Evolutionary conservation across 2,329 filamentous ascomycete species (phyloP).

Genomic region (Chrysoporthe puriensis): DNA sequence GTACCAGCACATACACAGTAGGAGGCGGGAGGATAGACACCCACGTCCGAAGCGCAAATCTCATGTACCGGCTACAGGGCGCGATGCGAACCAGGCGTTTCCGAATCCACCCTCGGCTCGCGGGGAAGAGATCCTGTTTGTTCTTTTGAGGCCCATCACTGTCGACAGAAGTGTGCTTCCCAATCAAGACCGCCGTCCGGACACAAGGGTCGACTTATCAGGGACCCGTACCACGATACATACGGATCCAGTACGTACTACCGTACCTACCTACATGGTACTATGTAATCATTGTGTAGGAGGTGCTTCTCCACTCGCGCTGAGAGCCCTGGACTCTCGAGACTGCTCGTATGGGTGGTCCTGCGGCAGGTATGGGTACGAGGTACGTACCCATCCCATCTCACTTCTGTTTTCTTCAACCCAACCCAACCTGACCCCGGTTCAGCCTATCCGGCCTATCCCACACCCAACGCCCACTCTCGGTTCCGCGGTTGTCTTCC

Average conservation of each 20-base stretch:
- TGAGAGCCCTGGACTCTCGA: neutral
- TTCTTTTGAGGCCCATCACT: conserved; percentile 10
- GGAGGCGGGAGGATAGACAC: neutral
- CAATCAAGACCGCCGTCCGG: conserved; percentile 17
- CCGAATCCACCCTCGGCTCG: conserved; percentile 16
- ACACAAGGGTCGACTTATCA: conserved; percentile 11
- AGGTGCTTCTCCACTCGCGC: neutral
- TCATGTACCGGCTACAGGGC: conserved; percentile 7
- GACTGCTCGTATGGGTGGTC: neutral
- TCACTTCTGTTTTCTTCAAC: conserved; percentile 13
- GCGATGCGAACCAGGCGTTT: conserved; percentile 7
- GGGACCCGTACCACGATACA: conserved; percentile 2
- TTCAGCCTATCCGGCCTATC: conserved; percentile 19
- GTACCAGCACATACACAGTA: neutral
- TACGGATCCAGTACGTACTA: neutral
- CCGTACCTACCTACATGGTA: neutral
- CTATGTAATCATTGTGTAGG: neutral
- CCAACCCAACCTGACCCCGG: conserved; percentile 26
- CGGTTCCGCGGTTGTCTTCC: conserved; percentile 19
- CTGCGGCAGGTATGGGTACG: neutral
- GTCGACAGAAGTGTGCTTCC: conserved; percentile 12
- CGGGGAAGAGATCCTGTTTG: conserved; percentile 19
- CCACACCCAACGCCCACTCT: conserved; percentile 24
- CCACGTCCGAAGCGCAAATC: neutral
- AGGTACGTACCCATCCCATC: conserved; percentile 21